These are phyloP conservation scores for Acanthamoeba castellanii DNA, from an alignment of 208 protist genomes.

Conservation along the genomic window DNA sequence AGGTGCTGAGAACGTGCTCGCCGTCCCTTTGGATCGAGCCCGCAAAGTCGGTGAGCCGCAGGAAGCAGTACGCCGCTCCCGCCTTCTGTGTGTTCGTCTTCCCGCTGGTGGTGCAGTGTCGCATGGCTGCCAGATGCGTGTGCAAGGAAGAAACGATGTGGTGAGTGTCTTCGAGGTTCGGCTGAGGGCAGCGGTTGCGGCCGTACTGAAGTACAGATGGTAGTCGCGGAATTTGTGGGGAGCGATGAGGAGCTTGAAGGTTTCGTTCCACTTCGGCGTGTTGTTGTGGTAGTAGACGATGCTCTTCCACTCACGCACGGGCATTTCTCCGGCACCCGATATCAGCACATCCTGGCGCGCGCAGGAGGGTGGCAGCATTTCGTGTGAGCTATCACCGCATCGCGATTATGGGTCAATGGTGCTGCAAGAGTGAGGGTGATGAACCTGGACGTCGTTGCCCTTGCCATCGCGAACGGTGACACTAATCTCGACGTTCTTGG, in stretches of 20 bases:
- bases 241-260: conserved; percentile 70
- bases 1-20: conserved; percentile 25
- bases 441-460: conserved; percentile 69
- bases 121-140: not conserved
- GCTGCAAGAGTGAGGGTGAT: not conserved
- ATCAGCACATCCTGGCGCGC: conserved; percentile 9
- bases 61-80: not conserved
- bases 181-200: too few relatives aligned
- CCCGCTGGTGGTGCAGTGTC: conserved; percentile 79
- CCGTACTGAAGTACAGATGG: conserved; percentile 65
- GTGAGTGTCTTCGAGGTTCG: too few relatives aligned
- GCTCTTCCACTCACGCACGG: conserved; percentile 69
- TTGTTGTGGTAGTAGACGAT: conserved; percentile 80
- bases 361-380: not conserved
- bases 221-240: conserved; percentile 65
- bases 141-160: conserved; percentile 19
- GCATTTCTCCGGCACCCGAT: conserved; percentile 57
- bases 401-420: too few relatives aligned
- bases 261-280: conserved; percentile 78
- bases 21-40: conserved; percentile 25
- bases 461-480: conserved; percentile 69
- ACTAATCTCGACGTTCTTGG: conserved; percentile 79
- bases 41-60: conserved; percentile 22
- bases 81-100: conserved; percentile 23
- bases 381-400: not conserved